These are phyloP conservation scores for Sisymbrium altissimum DNA, from an alignment of 345 rosid genomes.

Conservation along the genomic window DNA sequence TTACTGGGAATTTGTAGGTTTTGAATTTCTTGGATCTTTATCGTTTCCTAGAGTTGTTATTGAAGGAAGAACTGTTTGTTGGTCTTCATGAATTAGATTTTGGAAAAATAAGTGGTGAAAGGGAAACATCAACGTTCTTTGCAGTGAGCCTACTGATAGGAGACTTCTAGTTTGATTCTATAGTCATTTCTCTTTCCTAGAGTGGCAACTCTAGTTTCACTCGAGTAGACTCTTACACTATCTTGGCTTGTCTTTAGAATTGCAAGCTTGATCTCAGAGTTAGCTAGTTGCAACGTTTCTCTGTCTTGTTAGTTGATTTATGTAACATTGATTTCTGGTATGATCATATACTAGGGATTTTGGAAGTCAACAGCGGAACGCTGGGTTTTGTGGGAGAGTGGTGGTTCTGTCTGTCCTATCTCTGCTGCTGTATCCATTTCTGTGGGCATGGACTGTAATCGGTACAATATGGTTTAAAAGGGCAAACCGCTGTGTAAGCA, in stretches of 20 bases:
- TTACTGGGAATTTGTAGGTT: not conserved
- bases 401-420: constrained; percentile 74
- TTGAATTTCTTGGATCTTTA: not conserved
- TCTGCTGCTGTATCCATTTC: constrained; percentile 80
- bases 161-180: too few species aligned
- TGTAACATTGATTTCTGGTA: not conserved
- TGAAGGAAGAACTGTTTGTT: too few species aligned
- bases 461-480: constrained; percentile 87
- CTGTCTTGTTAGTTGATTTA: not conserved
- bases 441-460: constrained; percentile 93
- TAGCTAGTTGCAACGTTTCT: constrained; percentile 14
- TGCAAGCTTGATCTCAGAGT: constrained; percentile 15
- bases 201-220: not conserved
- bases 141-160: not conserved
- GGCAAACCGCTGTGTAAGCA: constrained; percentile 77
- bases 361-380: constrained; percentile 95
- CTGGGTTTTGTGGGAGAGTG: constrained; percentile 86
- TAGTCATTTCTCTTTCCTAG: too few species aligned
- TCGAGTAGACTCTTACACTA: not conserved
- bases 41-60: not conserved
- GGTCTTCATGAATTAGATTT: not conserved
- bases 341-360: constrained; percentile 61
- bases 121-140: not conserved
- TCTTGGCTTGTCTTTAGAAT: not conserved
- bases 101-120: not conserved